Percentiles rank a stretch among this genome's conserved stretches.
Conservation (phyloP, 169 alveolate species). For the Toxoplasma gondii region DNA sequence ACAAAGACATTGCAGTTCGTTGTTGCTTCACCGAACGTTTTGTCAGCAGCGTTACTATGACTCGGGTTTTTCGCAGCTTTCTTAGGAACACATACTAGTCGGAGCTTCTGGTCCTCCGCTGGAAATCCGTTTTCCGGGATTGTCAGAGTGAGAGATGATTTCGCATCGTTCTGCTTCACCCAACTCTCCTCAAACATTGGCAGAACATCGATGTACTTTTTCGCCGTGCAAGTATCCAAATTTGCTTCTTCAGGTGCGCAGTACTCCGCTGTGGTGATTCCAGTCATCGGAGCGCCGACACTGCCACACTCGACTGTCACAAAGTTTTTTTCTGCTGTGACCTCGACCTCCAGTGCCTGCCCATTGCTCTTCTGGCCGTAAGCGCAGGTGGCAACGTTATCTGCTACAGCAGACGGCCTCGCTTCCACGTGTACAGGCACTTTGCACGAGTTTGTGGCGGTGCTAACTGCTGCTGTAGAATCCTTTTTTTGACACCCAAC, state of each 20-base stretch:
- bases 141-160: not conserved
- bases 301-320: not conserved
- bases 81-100: not conserved
- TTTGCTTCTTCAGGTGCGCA: not conserved
- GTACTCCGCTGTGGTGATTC: not conserved
- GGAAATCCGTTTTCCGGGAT: not conserved
- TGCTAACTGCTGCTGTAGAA: not conserved
- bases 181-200: not conserved
- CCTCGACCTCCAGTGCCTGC: not conserved
- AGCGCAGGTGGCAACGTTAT: not conserved
- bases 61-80: not conserved
- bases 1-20: not conserved
- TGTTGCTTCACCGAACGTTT: too few relatives aligned
- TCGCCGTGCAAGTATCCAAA: not conserved
- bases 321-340: not conserved
- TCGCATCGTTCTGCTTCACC: not conserved
- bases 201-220: not conserved
- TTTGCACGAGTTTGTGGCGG: not conserved
- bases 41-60: not conserved
- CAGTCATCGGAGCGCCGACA: not conserved
- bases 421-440: not conserved
- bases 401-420: not conserved
- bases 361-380: not conserved
- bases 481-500: not conserved
- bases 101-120: not conserved